Evolutionary conservation across 305 asterid genomes (phyloP).

Genomic region (Striga hermonthica): DNA sequence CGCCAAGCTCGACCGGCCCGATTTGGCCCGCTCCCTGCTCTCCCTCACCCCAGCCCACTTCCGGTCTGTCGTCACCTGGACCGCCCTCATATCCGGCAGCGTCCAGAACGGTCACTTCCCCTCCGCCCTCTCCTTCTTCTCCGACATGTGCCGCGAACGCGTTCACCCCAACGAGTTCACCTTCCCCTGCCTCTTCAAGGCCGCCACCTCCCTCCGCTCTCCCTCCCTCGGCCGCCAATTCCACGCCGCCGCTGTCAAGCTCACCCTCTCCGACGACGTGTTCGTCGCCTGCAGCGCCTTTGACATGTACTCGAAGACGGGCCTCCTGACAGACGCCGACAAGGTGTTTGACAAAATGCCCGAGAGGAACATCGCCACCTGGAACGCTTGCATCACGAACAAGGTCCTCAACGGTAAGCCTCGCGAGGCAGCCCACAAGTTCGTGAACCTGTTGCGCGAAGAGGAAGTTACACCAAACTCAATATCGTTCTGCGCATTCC

Average conservation of each 20-base stretch:
- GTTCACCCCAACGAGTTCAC: slow-evolving; percentile 80
- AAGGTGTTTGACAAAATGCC: slow-evolving; percentile 81
- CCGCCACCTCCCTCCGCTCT: slow-evolving; percentile 50
- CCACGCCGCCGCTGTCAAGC: slow-evolving; percentile 58
- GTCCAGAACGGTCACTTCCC: slow-evolving; percentile 67
- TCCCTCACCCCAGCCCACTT: slow-evolving; percentile 43
- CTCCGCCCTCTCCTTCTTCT: slow-evolving; percentile 48
- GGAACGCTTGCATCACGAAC: slow-evolving; percentile 82
- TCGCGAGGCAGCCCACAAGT: slow-evolving; percentile 46
- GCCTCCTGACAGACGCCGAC: slow-evolving; percentile 40
- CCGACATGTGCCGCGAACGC: slow-evolving; percentile 55
- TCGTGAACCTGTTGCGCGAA: slow-evolving; percentile 45
- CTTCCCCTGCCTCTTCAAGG: slow-evolving; percentile 77
- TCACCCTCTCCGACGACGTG: slow-evolving; percentile 46
- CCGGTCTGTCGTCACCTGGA: slow-evolving; percentile 96
- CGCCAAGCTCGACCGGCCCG: slow-evolving; percentile 67
- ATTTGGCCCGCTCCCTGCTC: slow-evolving; percentile 54
- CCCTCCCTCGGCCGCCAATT: slow-evolving; percentile 59
- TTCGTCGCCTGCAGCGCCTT: slow-evolving; percentile 80
- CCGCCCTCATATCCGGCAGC: slow-evolving; percentile 69
- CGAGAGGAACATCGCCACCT: slow-evolving; percentile 57
- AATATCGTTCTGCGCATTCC: slow-evolving; percentile 72
- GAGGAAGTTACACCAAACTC: slow-evolving; percentile 60
- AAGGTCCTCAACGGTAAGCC: slow-evolving; percentile 55
- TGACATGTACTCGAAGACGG: slow-evolving; percentile 67